Conservation (phyloP, 768 basidiomycete genomes). For the Auricularia sp. region DNA sequence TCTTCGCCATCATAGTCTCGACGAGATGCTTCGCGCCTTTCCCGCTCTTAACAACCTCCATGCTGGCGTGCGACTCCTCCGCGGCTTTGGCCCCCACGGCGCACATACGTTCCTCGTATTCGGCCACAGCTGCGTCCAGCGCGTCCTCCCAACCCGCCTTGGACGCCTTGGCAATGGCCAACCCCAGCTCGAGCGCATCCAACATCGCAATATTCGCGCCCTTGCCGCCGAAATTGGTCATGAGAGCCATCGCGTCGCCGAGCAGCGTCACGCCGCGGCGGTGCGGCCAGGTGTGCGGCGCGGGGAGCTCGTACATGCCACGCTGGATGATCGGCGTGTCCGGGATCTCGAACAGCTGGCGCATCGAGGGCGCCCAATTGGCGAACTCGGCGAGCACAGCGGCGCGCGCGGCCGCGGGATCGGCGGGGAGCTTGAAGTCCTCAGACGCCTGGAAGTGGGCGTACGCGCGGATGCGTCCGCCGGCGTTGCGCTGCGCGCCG, state of each 20-base stretch:
- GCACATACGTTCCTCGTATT: no score
- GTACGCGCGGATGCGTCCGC: slow-evolving; percentile 18
- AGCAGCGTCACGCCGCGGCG: slow-evolving; percentile 12
- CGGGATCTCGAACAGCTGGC: slow-evolving; percentile 8
- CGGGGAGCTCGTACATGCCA: slow-evolving; percentile 11
- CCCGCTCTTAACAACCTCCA: no score
- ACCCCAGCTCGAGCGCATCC: slow-evolving; percentile 14
- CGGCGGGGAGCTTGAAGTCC: background rate
- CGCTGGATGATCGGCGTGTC: slow-evolving; percentile 9
- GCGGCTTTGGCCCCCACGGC: no score
- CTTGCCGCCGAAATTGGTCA: slow-evolving; percentile 28
- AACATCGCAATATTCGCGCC: slow-evolving; percentile 28
- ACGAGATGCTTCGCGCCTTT: no score
- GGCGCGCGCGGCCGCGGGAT: background rate
- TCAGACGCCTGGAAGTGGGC: background rate
- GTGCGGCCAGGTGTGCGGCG: slow-evolving; percentile 5
- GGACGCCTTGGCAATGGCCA: background rate
- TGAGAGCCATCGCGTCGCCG: slow-evolving; percentile 29
- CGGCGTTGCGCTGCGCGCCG: slow-evolving; percentile 23
- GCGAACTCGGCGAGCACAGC: slow-evolving; percentile 6
- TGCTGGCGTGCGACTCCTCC: no score
- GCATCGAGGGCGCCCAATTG: slow-evolving; percentile 6
- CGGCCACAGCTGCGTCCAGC: no score
- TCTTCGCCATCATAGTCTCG: no score
- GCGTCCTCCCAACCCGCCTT: no score